phyloP scores from a whole-genome alignment of 2,329 filamentous ascomycete species.

The Ophiosphaerella herpotricha region DNA sequence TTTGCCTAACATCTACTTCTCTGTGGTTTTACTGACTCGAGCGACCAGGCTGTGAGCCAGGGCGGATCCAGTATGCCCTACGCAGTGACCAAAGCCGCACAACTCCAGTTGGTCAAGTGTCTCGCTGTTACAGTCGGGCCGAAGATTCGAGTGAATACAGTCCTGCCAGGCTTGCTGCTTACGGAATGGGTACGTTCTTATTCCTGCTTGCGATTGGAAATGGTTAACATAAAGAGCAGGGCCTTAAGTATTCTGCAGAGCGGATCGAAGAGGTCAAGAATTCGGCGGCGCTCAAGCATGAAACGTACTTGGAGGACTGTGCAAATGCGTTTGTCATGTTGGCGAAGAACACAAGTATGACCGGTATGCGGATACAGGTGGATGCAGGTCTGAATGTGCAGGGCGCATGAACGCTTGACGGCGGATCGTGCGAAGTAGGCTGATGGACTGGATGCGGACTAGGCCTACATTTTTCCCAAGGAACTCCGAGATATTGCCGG shows the following conservation, averaged over 20 bases:
- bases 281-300: slow-evolving; percentile 64
- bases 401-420: slow-evolving; percentile 14
- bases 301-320: slow-evolving; percentile 59
- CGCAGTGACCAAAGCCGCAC: slow-evolving; percentile 76
- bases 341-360: slow-evolving; percentile 59
- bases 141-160: slow-evolving; percentile 68
- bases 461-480: too few relatives aligned
- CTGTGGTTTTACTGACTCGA: too few relatives aligned
- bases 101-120: slow-evolving; percentile 69
- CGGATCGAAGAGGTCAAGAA: slow-evolving; percentile 59
- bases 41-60: slow-evolving; percentile 52
- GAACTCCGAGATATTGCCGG: too few relatives aligned
- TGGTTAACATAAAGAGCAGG: slow-evolving; percentile 42
- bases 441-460: too few relatives aligned
- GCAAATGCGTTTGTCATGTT: slow-evolving; percentile 61
- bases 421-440: too few relatives aligned
- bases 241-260: slow-evolving; percentile 62
- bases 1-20: slow-evolving; percentile 9
- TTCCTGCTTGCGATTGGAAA: not conserved
- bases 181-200: slow-evolving; percentile 53
- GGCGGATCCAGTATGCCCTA: slow-evolving; percentile 70
- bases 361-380: slow-evolving; percentile 53
- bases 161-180: slow-evolving; percentile 66
- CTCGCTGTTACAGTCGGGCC: slow-evolving; percentile 65
- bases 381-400: slow-evolving; percentile 43